Evolutionary conservation across 169 alveolate species (phyloP), one percentile per base, ranked within the genome.

Genomic region (Theileria sp.): DNA sequence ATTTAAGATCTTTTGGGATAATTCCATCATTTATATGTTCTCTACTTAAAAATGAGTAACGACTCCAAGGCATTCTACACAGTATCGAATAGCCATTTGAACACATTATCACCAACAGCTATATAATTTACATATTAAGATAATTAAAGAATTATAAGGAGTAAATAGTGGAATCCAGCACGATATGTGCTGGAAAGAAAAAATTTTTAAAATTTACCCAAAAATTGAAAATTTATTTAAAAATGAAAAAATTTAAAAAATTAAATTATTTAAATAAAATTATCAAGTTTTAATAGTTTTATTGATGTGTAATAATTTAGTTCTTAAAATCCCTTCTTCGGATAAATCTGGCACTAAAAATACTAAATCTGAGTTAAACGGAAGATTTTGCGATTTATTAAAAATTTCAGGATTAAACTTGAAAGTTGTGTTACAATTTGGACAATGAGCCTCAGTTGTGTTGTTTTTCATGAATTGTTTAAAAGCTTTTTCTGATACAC

Each of bases 401-500:
- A 80, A 80, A 58, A 66, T 72, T 28, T 73, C 79, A 32, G 88
- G 88, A 49, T 78, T 68, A 61, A 49, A 84, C 21, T 21, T 70
- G 68, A 84, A 84, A 25, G 13, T 61, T 19, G 58, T 5, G 74
- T 79, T 74, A 58, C 90, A 84, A 17, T 30, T 75, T 28, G 90
- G 90, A 65, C 90, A 84, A 2, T 8, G 28, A 26, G 69, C 78
- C 26, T 23, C 50, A 70, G 67, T 79, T 12, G 58, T 8, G 28
- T n/a, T n/a, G 36, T 26, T 30, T 38, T 79, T 66, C 70, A 77
- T 77, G 10, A 78, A 56, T 77, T 84, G 77, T 32, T 72, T 84
- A 21, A 84, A 78, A 7, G 95, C 93, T 83, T 81, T 72, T 81
- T 89, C 91, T n/a, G 94, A 77, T 0, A 90, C 50, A 68, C 93